Evolutionary conservation across 2,329 filamentous ascomycete genomes (phyloP).

Genomic region (Cryphonectria parasitica): DNA sequence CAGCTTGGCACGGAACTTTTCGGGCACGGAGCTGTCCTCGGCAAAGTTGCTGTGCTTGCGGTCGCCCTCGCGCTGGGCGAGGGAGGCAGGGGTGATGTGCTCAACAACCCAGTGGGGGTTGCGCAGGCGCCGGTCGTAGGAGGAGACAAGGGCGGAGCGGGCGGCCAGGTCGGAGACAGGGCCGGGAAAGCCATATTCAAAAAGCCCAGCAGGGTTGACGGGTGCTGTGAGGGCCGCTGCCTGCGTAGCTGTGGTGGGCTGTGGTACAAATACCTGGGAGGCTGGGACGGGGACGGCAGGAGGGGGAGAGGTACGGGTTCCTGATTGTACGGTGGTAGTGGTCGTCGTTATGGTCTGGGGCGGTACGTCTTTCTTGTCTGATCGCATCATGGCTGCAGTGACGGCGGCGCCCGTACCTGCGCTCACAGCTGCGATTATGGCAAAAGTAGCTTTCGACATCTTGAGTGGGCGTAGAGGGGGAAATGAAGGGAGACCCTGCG

Average conservation of each 20-base stretch:
- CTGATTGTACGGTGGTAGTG: constrained; percentile 37
- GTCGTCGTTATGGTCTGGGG: constrained; percentile 40
- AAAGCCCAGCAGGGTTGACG: constrained; percentile 76
- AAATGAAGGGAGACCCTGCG: too few species aligned
- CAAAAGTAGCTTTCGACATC: constrained; percentile 81
- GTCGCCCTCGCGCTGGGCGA: constrained; percentile 75
- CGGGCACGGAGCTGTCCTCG: constrained; percentile 79
- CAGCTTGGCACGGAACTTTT: constrained; percentile 85
- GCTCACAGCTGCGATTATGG: constrained; percentile 74
- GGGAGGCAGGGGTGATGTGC: constrained; percentile 90
- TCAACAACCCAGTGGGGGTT: constrained; percentile 96
- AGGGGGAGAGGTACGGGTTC: constrained; percentile 36
- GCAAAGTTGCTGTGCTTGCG: constrained; percentile 81
- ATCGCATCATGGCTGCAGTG: constrained; percentile 66
- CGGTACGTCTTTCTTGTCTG: constrained; percentile 46
- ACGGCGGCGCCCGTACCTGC: constrained; percentile 77
- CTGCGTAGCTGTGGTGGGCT: constrained; percentile 35
- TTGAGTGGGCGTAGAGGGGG: constrained; percentile 33
- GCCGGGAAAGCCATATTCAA: constrained; percentile 90
- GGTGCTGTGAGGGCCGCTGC: constrained; percentile 43
- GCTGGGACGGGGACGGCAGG: constrained; percentile 55
- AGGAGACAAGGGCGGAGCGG: constrained; percentile 77
- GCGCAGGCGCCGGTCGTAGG: constrained; percentile 85
- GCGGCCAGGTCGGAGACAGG: constrained; percentile 82
- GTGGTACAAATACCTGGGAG: constrained; percentile 55